phyloP scores from a whole-genome alignment of 2,329 filamentous ascomycete species.

The Xylaria multiplex region DNA sequence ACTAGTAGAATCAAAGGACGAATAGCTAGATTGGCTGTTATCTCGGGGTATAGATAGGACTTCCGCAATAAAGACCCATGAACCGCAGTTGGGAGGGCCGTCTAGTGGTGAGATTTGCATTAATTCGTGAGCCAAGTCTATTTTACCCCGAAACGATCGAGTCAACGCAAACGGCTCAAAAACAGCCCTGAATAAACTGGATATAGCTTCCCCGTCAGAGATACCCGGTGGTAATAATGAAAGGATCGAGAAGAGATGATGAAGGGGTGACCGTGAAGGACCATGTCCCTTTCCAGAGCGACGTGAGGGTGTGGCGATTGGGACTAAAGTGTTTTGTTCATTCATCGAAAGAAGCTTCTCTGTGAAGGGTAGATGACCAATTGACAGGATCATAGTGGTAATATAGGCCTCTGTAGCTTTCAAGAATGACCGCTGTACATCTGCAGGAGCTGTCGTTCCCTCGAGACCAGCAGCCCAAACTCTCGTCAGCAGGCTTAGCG shows the following conservation, averaged over 20 bases:
- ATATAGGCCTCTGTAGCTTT: slow-evolving; percentile 63
- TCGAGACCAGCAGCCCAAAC: slow-evolving; percentile 73
- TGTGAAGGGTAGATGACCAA: slow-evolving; percentile 70
- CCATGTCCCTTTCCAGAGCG: slow-evolving; percentile 63
- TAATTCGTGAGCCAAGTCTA: slow-evolving; percentile 62
- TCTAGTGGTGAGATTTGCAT: slow-evolving; percentile 61
- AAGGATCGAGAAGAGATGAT: slow-evolving; percentile 73
- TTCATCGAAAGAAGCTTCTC: slow-evolving; percentile 67
- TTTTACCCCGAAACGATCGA: slow-evolving; percentile 56
- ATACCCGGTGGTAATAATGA: slow-evolving; percentile 60
- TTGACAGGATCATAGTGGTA: slow-evolving; percentile 58
- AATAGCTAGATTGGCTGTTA: slow-evolving; percentile 51
- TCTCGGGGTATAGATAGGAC: slow-evolving; percentile 57
- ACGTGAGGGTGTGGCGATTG: slow-evolving; percentile 73
- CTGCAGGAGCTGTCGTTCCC: slow-evolving; percentile 61
- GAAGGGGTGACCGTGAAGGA: slow-evolving; percentile 67
- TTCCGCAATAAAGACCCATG: slow-evolving; percentile 63
- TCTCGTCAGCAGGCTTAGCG: slow-evolving; percentile 74
- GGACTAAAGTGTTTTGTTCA: slow-evolving; percentile 66
- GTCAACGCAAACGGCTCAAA: slow-evolving; percentile 68
- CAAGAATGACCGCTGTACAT: slow-evolving; percentile 62
- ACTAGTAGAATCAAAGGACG: slow-evolving; percentile 52
- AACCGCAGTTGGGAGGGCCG: slow-evolving; percentile 57
- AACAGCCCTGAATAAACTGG: slow-evolving; percentile 59
- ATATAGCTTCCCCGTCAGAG: slow-evolving; percentile 58